These are phyloP conservation scores for Fusarium tricinctum DNA, from an alignment of 2,329 filamentous ascomycete species.

Conservation along the genomic window DNA sequence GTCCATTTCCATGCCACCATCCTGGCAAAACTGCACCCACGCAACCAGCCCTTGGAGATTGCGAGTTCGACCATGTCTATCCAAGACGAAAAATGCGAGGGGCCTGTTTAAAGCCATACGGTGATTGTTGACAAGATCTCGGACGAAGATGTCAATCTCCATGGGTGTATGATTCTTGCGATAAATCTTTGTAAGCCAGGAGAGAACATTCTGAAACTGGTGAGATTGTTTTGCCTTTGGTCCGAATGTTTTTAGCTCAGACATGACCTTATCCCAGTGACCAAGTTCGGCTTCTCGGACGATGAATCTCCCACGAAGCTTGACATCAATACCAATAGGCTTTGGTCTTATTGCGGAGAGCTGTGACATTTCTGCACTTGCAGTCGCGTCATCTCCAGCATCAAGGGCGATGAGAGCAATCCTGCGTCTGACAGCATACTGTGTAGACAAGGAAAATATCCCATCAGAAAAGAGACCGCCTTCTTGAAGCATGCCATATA, in stretches of 20 bases:
- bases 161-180: slow-evolving; percentile 44
- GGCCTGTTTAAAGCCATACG: slow-evolving; percentile 48
- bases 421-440: slow-evolving; percentile 51
- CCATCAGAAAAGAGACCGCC: slow-evolving; percentile 48
- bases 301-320: slow-evolving; percentile 49
- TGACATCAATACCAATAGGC: slow-evolving; percentile 43
- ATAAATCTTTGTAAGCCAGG: slow-evolving; percentile 55
- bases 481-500: slow-evolving; percentile 50
- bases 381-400: slow-evolving; percentile 49
- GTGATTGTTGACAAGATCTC: slow-evolving; percentile 46
- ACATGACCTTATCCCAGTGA: slow-evolving; percentile 47
- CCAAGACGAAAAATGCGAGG: slow-evolving; percentile 52
- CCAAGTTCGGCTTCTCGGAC: slow-evolving; percentile 49
- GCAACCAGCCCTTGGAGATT: slow-evolving; percentile 48
- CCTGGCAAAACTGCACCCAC: slow-evolving; percentile 54
- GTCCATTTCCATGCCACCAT: slow-evolving; percentile 49
- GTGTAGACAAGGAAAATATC: slow-evolving; percentile 31
- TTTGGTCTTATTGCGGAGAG: slow-evolving; percentile 43
- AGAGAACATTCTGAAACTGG: slow-evolving; percentile 49
- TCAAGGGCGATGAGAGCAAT: slow-evolving; percentile 49
- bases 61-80: slow-evolving; percentile 51
- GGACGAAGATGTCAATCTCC: slow-evolving; percentile 51
- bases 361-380: slow-evolving; percentile 44
- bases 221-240: slow-evolving; percentile 29
- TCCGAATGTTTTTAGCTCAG: slow-evolving; percentile 44